Base-by-base conservation (phyloP, 2,329 filamentous ascomycete species). In the Xenosphaeropsis pyriputrescens region DNA sequence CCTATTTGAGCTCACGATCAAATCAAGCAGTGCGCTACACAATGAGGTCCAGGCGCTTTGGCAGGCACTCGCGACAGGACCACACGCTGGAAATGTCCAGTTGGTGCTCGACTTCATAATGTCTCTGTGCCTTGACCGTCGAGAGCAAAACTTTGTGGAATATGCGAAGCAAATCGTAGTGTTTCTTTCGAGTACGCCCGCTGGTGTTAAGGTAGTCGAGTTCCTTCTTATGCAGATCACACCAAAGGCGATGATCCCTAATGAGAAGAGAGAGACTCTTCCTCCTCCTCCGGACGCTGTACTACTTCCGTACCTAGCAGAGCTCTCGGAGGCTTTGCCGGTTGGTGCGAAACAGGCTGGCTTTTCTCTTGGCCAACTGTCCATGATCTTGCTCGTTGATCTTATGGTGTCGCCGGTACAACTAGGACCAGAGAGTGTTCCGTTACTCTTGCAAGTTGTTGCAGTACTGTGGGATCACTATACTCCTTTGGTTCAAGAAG, bases 91-190 rank as follows among this genome's bases (percentile, higher is more conserved):
- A 15, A 98, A 98, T 50, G 91, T 98, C 9, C 85, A 93, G 39
- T 65, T 98, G 26, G 84, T 96, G 11, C 70, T 98, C 1, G 88
- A 96, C 55, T 98, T 98, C 53, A 91, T 98, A 57, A 96, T 98
- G 58, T 79, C 78, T 18, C 70, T 96, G 4, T 98, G 91, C 49
- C 64, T 98, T 9, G 91, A 98, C 51, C 78, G 89, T 22, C 78
- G 89, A 35, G 93, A 98, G 56, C 91, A 98, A 51, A 96, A 95
- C 50, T 98, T 95, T 57, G 89, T 98, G 39, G 85, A 95, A 49
- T 94, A 93, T 53, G 89, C 89, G 5, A 98, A 96, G 62, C 91
- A 98, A 57, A 91, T 98, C 37, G 86, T 96, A 13, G 93, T 98
- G 1, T 96, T 95, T 55, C 59, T 98, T 5, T 93, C 91, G 0